These are phyloP conservation scores for Haematococcus sp. DNA, from an alignment of 139 green algal genomes.

Conservation along the genomic window DNA sequence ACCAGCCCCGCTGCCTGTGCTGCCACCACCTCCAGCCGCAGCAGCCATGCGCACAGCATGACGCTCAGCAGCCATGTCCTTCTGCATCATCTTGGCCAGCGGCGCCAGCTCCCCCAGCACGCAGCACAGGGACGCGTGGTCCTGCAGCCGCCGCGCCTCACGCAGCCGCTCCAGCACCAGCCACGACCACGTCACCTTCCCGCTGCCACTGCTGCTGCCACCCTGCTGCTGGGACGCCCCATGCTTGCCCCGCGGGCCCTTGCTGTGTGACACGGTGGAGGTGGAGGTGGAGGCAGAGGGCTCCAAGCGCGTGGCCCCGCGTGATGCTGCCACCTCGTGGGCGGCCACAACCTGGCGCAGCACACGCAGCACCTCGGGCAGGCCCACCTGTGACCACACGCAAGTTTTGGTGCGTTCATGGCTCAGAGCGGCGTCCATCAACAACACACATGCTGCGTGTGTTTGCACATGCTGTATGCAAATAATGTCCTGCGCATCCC, in stretches of 20 bases:
- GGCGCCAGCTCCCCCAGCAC: not conserved
- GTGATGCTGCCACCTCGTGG: not conserved
- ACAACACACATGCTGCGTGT: too few relatives aligned
- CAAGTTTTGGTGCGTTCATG: too few relatives aligned
- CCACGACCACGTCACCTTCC: not conserved
- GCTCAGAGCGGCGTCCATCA: too few relatives aligned
- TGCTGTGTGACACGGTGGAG: too few relatives aligned
- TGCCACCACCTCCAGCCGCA: too few relatives aligned
- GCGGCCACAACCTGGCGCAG: not conserved
- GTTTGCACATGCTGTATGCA: too few relatives aligned
- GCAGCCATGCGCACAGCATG: not conserved
- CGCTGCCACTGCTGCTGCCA: not conserved
- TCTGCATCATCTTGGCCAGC: constrained; percentile 1
- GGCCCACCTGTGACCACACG: too few relatives aligned
- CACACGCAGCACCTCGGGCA: not conserved
- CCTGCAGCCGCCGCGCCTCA: not conserved
- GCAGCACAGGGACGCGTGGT: not conserved
- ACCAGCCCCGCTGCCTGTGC: too few relatives aligned
- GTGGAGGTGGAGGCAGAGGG: too few relatives aligned
- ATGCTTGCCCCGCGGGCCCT: too few relatives aligned
- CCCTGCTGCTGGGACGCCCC: not conserved
- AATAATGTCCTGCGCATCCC: too few relatives aligned
- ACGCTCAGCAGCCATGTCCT: not conserved
- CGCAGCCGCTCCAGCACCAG: constrained; percentile 4
- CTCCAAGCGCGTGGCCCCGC: not conserved